phyloP scores from a whole-genome alignment of 1,139 yeast genomes.

The Groenewaldozyma auringiensis region DNA sequence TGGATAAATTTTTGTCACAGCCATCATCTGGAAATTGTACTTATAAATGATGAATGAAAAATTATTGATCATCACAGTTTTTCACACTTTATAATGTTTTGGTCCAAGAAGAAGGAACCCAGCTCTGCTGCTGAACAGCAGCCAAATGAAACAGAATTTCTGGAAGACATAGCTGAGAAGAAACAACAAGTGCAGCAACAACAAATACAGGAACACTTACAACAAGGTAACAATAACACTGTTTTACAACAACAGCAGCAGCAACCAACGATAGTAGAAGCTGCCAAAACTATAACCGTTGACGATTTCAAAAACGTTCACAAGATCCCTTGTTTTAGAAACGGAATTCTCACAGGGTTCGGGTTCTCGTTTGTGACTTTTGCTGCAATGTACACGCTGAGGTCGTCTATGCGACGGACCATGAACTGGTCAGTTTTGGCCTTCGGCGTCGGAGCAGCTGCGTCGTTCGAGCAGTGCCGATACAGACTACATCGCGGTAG shows the following conservation, averaged over 20 bases:
- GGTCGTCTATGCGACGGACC: slow-evolving; percentile 54
- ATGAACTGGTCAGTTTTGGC: slow-evolving; percentile 83
- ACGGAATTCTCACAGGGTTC: slow-evolving; percentile 80
- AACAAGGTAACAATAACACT: not conserved
- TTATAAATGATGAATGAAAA: too few species aligned
- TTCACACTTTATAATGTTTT: not conserved
- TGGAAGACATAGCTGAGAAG: not conserved
- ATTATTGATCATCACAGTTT: not conserved
- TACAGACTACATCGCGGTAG: slow-evolving; percentile 54
- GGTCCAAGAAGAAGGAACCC: not conserved
- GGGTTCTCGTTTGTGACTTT: slow-evolving; percentile 79
- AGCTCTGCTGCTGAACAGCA: not conserved
- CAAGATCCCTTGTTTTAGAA: slow-evolving; percentile 80
- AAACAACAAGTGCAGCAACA: not conserved
- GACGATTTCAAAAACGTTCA: slow-evolving; percentile 56
- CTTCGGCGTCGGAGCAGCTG: slow-evolving; percentile 66
- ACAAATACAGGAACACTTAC: not conserved
- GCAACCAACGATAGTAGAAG: slow-evolving; percentile 11
- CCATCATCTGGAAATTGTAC: too few species aligned
- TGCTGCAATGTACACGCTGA: slow-evolving; percentile 53
- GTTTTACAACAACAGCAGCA: not conserved
- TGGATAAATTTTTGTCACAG: too few species aligned
- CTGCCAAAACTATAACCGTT: slow-evolving; percentile 19
- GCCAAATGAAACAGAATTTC: not conserved
- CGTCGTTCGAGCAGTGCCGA: slow-evolving; percentile 93